Evolutionary conservation across 2,329 filamentous ascomycete genomes (phyloP), one percentile per base, ranked within the genome.

Genomic region (Sphaceloma murrayae): DNA sequence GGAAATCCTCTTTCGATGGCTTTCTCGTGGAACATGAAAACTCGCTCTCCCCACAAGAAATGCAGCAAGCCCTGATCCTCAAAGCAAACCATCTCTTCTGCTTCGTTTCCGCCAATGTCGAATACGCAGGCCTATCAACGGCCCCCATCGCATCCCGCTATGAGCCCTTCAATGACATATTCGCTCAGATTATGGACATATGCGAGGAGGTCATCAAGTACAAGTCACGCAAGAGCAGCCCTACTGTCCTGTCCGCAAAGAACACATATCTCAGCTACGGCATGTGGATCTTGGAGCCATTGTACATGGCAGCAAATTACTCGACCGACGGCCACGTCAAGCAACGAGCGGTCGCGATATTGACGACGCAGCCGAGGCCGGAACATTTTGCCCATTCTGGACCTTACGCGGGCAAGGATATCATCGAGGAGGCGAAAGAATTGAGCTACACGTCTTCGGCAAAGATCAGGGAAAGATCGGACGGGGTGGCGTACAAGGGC

Each of bases 281-380:
- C 34, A 38, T 26, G 19, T 38, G 34, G 34, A 38, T 38, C n/a
- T 22, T 38, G 11, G 34, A 38, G 17, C 34, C 34, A 13, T 22
- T 38, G 11, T 38, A 38, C 13, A 38, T 38, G 34, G 34, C 34
- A 13, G 34, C 34, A n/a, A 38, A 38, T 13, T 38, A 38, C 21
- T 38, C 34, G 2, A 21, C 21, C n/a, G 19, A 38, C 10, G 13
- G n/a, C 9, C 19, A 38, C 18, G 27, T 22, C 10, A 38, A 38
- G 34, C 24, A n/a, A 14, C 16, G 34, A 11, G 34, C 34, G 19
- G 34, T 22, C 6, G 27, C 24, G 34, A 38, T 38, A 24, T 13
- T 38, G 17, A 19, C 14, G 34, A 22, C 24, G 10, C 34, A 38
- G 34, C 34, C 34, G 8, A 17, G 34, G 11, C 34, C 34, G 7